Base-by-base conservation (phyloP, 1,284 basidiomycete genomes). In the Microbotryum violaceum region DNA sequence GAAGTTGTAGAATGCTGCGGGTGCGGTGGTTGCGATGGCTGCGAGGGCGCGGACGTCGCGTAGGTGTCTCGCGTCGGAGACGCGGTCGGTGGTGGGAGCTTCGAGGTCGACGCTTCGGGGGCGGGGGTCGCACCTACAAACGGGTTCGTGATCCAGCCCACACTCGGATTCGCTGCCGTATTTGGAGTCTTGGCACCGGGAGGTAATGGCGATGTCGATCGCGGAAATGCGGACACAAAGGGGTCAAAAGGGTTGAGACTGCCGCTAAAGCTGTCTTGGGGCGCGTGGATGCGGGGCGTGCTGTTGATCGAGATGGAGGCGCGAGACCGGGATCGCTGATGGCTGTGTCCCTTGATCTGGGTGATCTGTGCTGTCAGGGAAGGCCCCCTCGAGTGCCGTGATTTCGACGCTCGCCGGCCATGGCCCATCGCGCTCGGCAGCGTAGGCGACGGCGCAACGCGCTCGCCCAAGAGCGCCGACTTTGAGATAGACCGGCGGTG, bases 401-500 rank as follows among this genome's bases (percentile, higher is more conserved):
- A 58, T 46, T 60, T 62, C 3, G 58, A 61, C 50, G 60, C 44
- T 23, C 61, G 25, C 31, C 60, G 27, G 16, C 48, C 56, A 56
- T 62, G 62, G 14, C 50, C 58, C 14, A 46, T 54, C 12, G 31
- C 51, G 3, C 44, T 29, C 8, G 53, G 37, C 37, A 42, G 37
- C 37, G 37, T 33, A 3, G 54, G 45, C 6, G 48, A 16, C 21
- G 58, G 29, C 6, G 54, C 42, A 7, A 49, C 60, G 14, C 33
- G 45, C 16, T 45, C 50, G 6, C 46, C 44, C 2, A 64, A 47
- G 16, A 66, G 42, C 1, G 60, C 60, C 27, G 61, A 59, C 52
- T 66, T 68, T 7, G 64, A 66, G 44, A 62, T 56, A 6, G 60
- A 62, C 27, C 67, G 49, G 4, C 67, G 62, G 47, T 68, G 67